A percentile compares a stretch with the other conserved stretches of the same genome.
phyloP scores from a whole-genome alignment of 2,329 filamentous ascomycete species.

The Endothia cerciana region DNA sequence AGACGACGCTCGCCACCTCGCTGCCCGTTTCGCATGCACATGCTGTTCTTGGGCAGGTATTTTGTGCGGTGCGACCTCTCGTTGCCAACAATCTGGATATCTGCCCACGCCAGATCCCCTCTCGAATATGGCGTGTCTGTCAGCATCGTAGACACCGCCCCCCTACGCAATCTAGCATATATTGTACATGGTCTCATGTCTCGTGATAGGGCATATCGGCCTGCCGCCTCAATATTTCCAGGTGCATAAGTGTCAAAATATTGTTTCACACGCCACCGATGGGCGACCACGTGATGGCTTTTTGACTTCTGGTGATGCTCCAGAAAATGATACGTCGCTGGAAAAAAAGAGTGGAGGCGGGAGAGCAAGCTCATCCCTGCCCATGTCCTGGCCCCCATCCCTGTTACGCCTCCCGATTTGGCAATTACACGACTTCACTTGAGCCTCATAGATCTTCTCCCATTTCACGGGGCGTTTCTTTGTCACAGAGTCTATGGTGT shows the following conservation, averaged over 20 bases:
- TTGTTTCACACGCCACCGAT: conserved; percentile 16
- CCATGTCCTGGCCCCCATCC: not conserved
- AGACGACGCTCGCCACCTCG: not conserved
- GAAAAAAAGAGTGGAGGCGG: not conserved
- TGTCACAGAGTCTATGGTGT: too few relatives aligned
- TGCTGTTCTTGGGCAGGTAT: not conserved
- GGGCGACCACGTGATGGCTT: conserved; percentile 15
- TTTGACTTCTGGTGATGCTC: not conserved
- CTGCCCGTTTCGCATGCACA: not conserved
- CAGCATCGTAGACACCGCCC: not conserved
- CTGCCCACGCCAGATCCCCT: not conserved
- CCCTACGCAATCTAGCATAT: not conserved
- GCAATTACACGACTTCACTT: conserved; percentile 8
- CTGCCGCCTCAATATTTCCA: not conserved
- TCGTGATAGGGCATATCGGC: conserved; percentile 1
- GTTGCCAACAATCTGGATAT: not conserved
- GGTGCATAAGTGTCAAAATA: not conserved
- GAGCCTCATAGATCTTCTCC: not conserved
- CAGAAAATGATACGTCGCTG: not conserved
- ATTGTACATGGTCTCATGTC: not conserved
- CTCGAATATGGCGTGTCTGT: not conserved
- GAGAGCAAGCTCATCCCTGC: not conserved
- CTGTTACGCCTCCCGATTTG: not conserved
- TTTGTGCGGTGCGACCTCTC: not conserved
- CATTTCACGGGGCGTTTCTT: not conserved